Evolutionary conservation across 2,329 filamentous ascomycete genomes (phyloP), one percentile per base, ranked within the genome.

Genomic region (Colletotrichum sp.): DNA sequence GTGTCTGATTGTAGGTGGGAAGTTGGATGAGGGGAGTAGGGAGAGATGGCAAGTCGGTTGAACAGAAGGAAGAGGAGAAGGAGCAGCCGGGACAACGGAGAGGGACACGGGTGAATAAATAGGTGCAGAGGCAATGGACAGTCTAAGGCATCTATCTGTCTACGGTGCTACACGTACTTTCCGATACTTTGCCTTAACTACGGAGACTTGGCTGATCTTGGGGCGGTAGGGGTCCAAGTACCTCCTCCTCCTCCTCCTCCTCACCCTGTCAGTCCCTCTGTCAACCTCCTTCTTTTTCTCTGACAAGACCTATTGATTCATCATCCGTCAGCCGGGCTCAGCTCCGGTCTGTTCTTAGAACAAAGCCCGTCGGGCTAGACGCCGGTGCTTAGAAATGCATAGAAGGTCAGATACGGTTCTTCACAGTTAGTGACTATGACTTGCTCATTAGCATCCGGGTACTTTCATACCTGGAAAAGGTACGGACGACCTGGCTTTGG

Each of bases 81-180:
- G 13, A 44, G 12, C 3, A 30, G 6, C 3, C 3, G 19, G 25
- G 4, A 22, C 7, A 25, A 16, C 16, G 55, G 52, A 59, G 72
- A 32, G 73, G 73, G 69, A 72, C 61, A 67, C 57, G 73, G 64
- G 32, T 61, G 55, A 28, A 72, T 75, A 75, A 72, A 75, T 75
- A 75, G 72, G 59, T 66, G 59, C 44, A 65, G 61, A 61, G 55
- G 34, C 34, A 61, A 60, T 55, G 61, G 61, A 25, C 16, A 27
- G 8, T 39, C 61, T 39, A 44, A 64, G 61, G 34, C 34, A 44
- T 44, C 61, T 44, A 44, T 44, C 61, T 44, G 15, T 28, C 61
- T 61, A 48, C n/a, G 44, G 44, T 48, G n/a, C 44, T 48, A 52
- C 44, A 52, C 44, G n/a, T 25, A 22, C n/a, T 52, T 52, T 8